Conservation (phyloP, 2,329 filamentous ascomycete genomes). For the Phyllosticta citriasiana region DNA sequence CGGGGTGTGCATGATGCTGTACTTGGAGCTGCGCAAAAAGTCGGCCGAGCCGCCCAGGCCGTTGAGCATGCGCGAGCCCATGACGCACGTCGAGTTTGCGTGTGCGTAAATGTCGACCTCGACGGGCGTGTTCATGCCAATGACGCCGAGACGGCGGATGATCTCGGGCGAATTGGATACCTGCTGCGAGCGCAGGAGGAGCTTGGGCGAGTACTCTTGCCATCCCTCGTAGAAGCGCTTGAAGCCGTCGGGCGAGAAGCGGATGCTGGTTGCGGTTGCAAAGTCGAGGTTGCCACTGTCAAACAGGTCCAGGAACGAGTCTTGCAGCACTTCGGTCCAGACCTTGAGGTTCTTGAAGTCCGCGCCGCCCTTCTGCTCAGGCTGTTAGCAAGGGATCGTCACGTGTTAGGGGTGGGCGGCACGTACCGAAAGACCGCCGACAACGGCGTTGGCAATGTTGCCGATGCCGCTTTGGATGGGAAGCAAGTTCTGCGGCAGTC, state of each 20-base stretch:
- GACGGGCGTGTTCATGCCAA: slow-evolving; percentile 91
- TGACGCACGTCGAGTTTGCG: slow-evolving; percentile 82
- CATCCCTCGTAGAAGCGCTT: slow-evolving; percentile 82
- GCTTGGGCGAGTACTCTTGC: slow-evolving; percentile 69
- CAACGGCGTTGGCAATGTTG: slow-evolving; percentile 87
- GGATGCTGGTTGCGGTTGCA: slow-evolving; percentile 79
- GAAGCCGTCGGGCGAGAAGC: slow-evolving; percentile 86
- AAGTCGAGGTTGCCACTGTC: slow-evolving; percentile 82
- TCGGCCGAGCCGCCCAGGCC: slow-evolving; percentile 74
- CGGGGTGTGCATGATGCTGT: slow-evolving; percentile 90
- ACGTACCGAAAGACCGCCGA: slow-evolving; percentile 60
- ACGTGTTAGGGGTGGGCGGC: background rate
- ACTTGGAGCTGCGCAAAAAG: slow-evolving; percentile 69
- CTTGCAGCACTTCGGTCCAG: slow-evolving; percentile 89
- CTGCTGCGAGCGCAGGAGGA: slow-evolving; percentile 77
- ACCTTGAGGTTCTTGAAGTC: slow-evolving; percentile 83
- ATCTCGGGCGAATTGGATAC: slow-evolving; percentile 87
- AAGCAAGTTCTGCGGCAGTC: slow-evolving; percentile 65
- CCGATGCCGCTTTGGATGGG: slow-evolving; percentile 83
- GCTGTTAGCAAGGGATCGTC: slow-evolving; percentile 4
- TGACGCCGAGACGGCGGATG: slow-evolving; percentile 75
- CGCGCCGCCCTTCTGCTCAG: slow-evolving; percentile 46
- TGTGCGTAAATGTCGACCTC: slow-evolving; percentile 94
- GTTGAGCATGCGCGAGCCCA: slow-evolving; percentile 81
- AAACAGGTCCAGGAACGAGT: slow-evolving; percentile 87